These are phyloP conservation scores for Carex kokanica DNA, from an alignment of 176 grass and related monocot species.

Conservation along the genomic window DNA sequence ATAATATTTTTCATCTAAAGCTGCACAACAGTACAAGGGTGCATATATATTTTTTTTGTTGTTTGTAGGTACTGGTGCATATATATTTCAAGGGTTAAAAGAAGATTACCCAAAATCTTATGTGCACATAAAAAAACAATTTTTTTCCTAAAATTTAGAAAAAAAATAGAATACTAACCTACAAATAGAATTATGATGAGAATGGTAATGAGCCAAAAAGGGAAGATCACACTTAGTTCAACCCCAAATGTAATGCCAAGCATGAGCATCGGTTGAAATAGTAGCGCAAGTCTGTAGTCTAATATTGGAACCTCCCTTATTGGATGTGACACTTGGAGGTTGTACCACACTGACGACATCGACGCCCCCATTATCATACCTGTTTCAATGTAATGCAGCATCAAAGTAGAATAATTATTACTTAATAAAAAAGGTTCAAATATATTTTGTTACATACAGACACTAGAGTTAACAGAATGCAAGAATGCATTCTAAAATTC, in stretches of 20 bases:
- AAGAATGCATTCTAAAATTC: neutral
- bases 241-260: constrained; percentile 96
- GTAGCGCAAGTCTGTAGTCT: constrained; percentile 84
- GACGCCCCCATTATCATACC: constrained; percentile 99
- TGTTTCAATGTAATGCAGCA: constrained; percentile 23
- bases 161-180: constrained; percentile 40
- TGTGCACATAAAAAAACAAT: neutral
- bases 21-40: neutral
- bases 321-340: constrained; percentile 88
- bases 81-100: neutral
- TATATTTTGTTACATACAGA: neutral
- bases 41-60: neutral
- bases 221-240: constrained; percentile 92
- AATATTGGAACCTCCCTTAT: constrained; percentile 78
- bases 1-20: neutral
- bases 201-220: constrained; percentile 95
- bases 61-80: neutral
- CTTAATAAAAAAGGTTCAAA: neutral
- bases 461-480: neutral
- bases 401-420: neutral
- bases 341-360: constrained; percentile 93
- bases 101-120: neutral
- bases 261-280: constrained; percentile 99
- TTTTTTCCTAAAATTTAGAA: neutral
- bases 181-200: constrained; percentile 95